Evolutionary conservation across 73 alveolate species (phyloP), one percentile per base, ranked within the genome.

Genomic region (Symbiodinium natans): DNA sequence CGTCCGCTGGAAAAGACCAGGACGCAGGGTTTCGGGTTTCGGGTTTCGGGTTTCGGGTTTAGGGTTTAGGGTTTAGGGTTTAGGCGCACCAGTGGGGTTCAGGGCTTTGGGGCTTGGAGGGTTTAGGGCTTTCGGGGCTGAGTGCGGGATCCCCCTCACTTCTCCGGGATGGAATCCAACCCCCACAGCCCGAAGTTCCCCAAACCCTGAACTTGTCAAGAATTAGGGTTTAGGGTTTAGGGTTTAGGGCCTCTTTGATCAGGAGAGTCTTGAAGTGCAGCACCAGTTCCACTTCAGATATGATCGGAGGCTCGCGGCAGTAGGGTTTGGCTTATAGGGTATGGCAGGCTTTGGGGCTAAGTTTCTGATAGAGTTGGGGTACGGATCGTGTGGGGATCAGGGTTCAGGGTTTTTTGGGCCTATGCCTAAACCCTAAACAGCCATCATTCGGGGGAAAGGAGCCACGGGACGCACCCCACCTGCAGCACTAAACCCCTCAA

Each of bases 221-320:
- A n/a, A n/a, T 5, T 48, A 48, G 63, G 63, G 63, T 48, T 48
- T 48, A 48, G 13, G 63, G 63, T 48, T 43, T 43, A 5, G 63
- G 63, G 63, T 48, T 48, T 48, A 48, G 63, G 63, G 63, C 19
- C 63, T 43, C 56, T 43, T 11, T 56, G 6, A 3, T 2, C 83
- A 73, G 83, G 83, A 73, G 21, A 21, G 83, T 42, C 40, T 80
- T 2, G 95, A 88, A 59, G 95, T 88, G 0, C 95, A 88, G 42
- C 95, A 88, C 36, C 95, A 88, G 46, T 88, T 59, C 85, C 95
- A 88, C 95, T 88, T 88, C 86, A 36, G 95, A 88, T 88, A 88
- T 39, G 95, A 88, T 31, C 95, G 95, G 73, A 88, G 95, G 95
- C 46, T 23, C n/a, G 8, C 54, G 83, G 8, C 23, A n/a, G n/a